Evolutionary conservation across 2,329 filamentous ascomycete species (phyloP), one percentile per base, ranked within the genome.

Genomic region (Alternaria sp.): DNA sequence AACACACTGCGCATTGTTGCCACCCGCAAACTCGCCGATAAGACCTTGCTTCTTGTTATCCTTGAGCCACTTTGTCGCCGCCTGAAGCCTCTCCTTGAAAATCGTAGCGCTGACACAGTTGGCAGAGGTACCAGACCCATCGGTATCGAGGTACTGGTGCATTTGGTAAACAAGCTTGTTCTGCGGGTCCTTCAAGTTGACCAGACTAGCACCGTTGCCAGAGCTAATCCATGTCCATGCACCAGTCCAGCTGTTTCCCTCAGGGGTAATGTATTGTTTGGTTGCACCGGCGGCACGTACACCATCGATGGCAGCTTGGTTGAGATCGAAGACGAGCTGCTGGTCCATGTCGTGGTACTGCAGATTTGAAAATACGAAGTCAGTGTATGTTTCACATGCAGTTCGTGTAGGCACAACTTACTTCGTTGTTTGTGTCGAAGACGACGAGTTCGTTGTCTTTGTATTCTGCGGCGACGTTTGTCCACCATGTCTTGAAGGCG

Each of bases 101-200:
- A 87, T 85, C n/a, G 85, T 87, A 5, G 74, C 63, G 61, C 74
- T 81, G 16, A 86, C 84, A 69, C 86, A 88, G 28, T 77, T 76
- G 3, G 75, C 77, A 3, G 77, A 78, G 0, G 85, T 87, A 9
- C 86, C 86, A 2, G 82, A 85, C 54, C 84, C 82, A 61, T 87
- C 85, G 0, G 75, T 78, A 75, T 88, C 86, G 38, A 88, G 85
- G 68, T 88, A 88, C 76, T 88, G 86, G 72, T 88, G 86, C 86
- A 88, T 87, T 69, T 88, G 84, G 75, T 85, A 87, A 71, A 88
- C 75, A 58, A 87, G 80, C 69, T 85, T 86, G 75, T 86, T 77
- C 46, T 78, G 60, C 0, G 85, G 80, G 63, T 88, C 86, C 9
- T 81, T 84, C 43, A 88, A 79, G 20, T 65, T 75, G 57, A 81